These are phyloP conservation scores for Calophaca sinica DNA, from an alignment of 306 rosid species.

Conservation along the genomic window DNA sequence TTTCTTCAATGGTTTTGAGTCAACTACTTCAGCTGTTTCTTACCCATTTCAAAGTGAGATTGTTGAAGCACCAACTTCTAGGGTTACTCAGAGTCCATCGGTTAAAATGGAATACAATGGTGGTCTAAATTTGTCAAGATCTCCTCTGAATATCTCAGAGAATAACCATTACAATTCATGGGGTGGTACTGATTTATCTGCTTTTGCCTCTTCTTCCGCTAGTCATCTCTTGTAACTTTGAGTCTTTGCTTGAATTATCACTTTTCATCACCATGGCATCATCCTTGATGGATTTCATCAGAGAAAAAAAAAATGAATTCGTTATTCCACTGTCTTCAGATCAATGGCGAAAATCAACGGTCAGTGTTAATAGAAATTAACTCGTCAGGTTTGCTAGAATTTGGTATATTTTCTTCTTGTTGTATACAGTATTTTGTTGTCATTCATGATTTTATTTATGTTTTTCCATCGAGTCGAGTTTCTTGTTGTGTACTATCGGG, in stretches of 20 bases:
- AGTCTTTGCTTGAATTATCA: too few relatives aligned
- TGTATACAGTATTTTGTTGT: conserved; percentile 17
- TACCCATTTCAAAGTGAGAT: conserved; percentile 57
- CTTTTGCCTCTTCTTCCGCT: conserved; percentile 71
- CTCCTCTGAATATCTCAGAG: conserved; percentile 11
- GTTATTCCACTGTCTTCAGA: too few relatives aligned
- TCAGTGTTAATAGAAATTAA: conserved; percentile 34
- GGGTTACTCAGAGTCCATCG: conserved; percentile 60
- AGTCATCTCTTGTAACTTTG: conserved; percentile 55
- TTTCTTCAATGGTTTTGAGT: conserved; percentile 61
- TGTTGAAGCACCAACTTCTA: conserved; percentile 51
- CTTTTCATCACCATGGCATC: too few relatives aligned
- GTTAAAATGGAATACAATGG: conserved; percentile 63
- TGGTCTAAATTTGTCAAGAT: conserved; percentile 56
- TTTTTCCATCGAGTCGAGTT: conserved; percentile 30
- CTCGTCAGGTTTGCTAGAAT: conserved; percentile 44
- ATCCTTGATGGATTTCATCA: too few relatives aligned
- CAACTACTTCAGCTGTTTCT: conserved; percentile 42
- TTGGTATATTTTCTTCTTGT: conserved; percentile 39
- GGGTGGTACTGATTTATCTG: conserved; percentile 63
- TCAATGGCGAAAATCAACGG: too few relatives aligned
- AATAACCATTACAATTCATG: conserved; percentile 60
- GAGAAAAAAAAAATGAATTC: too few relatives aligned
- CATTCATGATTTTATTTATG: conserved; percentile 41
- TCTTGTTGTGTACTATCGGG: conserved; percentile 47